Evolutionary conservation across 2,329 filamentous ascomycete genomes (phyloP), one percentile per base, ranked within the genome.

Genomic region (Monosporascus sp.): DNA sequence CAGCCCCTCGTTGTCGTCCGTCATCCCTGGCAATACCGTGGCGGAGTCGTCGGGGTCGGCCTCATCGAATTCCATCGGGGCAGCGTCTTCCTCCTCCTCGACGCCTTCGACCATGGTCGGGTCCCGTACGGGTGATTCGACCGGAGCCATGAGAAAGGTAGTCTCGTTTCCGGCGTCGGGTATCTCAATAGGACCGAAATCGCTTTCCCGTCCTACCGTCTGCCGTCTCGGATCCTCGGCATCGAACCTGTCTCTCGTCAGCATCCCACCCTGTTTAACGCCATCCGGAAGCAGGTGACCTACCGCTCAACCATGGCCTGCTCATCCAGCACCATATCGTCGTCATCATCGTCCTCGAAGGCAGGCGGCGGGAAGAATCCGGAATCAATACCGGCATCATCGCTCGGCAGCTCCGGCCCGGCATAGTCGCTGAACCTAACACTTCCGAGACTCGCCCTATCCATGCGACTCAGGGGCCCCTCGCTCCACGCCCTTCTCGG

Each of bases 401-500:
- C 73, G 1, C 72, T 74, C 5, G 64, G 61, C 51, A 67, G 58
- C 3, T 71, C 71, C 14, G 65, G 69, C 22, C 64, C 67, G 17
- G 60, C 63, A 14, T 64, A 77, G 63, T 85, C 82, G 60, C 81
- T 85, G 64, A 78, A 72, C 24, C 77, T 71, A 51, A 75, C 67
- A 55, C 77, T 82, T 0, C 76, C 80, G 57, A 84, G 68, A 60
- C 73, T 76, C 26, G 65, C 67, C 51, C 73, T 68, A 11, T 79
- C 80, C 31, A 78, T 61, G 31, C 80, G 69, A 3, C 71, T 70
- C 3, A 68, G 63, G 0, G 74, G 72, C 47, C 73, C 68, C 54
- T 83, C 78, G 50, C 70, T 78, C 38, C 70, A 63, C 17, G 75
- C 77, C 48, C 84, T 72, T 27, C 84, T 74, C 7, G 82, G 78